A percentile compares a stretch with the other conserved stretches of the same genome.
These are phyloP conservation scores for Serendipita indica DNA, from an alignment of 768 basidiomycete genomes.

Conservation along the genomic window DNA sequence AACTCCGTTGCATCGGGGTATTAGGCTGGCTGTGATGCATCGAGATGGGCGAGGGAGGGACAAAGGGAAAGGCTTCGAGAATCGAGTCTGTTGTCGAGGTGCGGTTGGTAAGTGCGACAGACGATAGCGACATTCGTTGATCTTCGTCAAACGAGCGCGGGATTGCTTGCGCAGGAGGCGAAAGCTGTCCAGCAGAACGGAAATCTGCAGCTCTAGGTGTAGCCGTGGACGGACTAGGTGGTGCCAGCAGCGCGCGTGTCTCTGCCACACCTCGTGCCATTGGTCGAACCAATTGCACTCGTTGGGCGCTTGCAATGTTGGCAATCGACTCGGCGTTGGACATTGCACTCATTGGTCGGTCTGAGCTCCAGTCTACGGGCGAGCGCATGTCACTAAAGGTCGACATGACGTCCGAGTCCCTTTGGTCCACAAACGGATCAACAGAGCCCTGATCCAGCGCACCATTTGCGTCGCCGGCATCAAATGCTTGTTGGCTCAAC, in stretches of 20 bases:
- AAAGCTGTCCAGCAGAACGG: not conserved
- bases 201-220: not conserved
- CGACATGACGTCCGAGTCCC: not conserved
- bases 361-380: not conserved
- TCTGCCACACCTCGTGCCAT: not conserved
- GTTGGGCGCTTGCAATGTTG: not conserved
- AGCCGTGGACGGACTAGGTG: not conserved
- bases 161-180: not conserved
- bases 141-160: slow-evolving; percentile 1
- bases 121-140: slow-evolving; percentile 39
- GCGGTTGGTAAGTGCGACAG: slow-evolving; percentile 20
- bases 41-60: slow-evolving; percentile 82
- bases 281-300: not conserved
- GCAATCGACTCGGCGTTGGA: not conserved
- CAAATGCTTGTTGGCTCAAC: not conserved
- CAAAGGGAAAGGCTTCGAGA: slow-evolving; percentile 76
- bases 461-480: slow-evolving; percentile 19
- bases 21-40: slow-evolving; percentile 40
- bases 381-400: not conserved
- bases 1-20: slow-evolving; percentile 6
- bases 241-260: not conserved
- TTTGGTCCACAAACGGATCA: not conserved
- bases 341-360: not conserved
- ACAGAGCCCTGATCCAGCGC: not conserved
- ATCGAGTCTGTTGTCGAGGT: slow-evolving; percentile 72